Evolutionary conservation across 169 alveolate species (phyloP).

Genomic region (Plasmodium cynomolgi): DNA sequence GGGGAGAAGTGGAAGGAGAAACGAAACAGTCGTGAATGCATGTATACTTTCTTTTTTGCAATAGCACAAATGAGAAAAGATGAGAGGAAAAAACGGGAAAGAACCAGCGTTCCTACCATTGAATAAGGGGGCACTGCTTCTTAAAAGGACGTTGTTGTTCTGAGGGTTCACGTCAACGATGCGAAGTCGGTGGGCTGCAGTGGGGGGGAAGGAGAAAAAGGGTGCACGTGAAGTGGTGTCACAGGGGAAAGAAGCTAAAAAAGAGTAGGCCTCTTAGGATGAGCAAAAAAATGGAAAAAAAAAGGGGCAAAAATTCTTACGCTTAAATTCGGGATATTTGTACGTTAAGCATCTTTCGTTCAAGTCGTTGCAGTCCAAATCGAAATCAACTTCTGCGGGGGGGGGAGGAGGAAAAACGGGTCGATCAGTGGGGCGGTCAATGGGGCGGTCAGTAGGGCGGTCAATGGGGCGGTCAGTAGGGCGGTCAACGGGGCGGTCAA

Average conservation of each 20-base stretch:
- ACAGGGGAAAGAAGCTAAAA: background rate
- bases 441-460: background rate
- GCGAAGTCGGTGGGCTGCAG: slow-evolving; percentile 13
- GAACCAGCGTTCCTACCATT: slow-evolving; percentile 11
- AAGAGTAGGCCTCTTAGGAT: background rate
- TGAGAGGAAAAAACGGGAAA: background rate
- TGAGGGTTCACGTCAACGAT: slow-evolving; percentile 25
- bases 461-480: background rate
- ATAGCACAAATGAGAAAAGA: background rate
- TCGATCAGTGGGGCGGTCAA: background rate
- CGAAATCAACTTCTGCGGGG: slow-evolving; percentile 21
- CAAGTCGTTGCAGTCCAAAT: slow-evolving; percentile 29
- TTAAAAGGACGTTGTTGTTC: slow-evolving; percentile 22
- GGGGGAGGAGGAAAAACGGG: background rate
- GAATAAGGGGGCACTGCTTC: slow-evolving; percentile 49
- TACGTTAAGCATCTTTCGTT: slow-evolving; percentile 31
- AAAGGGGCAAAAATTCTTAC: background rate
- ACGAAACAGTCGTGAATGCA: background rate
- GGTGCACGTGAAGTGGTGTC: background rate
- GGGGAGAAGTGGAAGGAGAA: background rate
- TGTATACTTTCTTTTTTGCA: background rate
- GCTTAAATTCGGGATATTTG: slow-evolving; percentile 48
- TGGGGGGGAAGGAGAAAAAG: background rate
- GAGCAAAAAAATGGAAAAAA: background rate
- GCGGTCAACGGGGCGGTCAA: too few species aligned